Conservation (phyloP, 2,329 filamentous ascomycete genomes). For the Xylariales sp. region DNA sequence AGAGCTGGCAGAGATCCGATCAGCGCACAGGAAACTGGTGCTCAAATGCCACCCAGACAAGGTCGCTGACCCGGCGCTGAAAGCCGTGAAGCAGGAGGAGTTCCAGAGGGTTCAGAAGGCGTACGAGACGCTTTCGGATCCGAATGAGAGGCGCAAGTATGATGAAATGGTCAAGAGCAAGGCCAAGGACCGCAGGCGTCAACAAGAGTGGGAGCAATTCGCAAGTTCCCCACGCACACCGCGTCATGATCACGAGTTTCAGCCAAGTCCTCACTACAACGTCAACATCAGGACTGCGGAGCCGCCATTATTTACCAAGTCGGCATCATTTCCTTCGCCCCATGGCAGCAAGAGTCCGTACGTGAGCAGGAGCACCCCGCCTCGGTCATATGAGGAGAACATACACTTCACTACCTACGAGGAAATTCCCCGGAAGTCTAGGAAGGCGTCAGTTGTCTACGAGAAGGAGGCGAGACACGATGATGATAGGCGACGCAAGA, state of each 20-base stretch:
- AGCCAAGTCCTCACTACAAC: conserved; percentile 4
- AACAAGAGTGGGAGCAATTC: conserved; percentile 11
- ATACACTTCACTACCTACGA: conserved; percentile 7
- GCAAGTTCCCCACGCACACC: conserved; percentile 4
- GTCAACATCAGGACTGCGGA: conserved; percentile 7
- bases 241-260: conserved; percentile 3
- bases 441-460: conserved; percentile 12
- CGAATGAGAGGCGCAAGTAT: conserved; percentile 67
- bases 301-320: conserved; percentile 4
- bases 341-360: conserved; percentile 5
- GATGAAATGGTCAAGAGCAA: conserved; percentile 59
- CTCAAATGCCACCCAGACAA: conserved; percentile 92
- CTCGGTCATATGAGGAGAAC: conserved; percentile 7
- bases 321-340: conserved; percentile 1
- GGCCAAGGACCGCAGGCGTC: conserved; percentile 12
- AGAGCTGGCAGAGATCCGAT: conserved; percentile 66
- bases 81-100: conserved; percentile 75
- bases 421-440: conserved; percentile 10
- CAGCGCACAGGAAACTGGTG: conserved; percentile 78
- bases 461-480: conserved; percentile 29
- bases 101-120: conserved; percentile 92
- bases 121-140: conserved; percentile 85
- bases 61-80: conserved; percentile 71
- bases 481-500: conserved; percentile 22
- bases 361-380: conserved; percentile 6